Evolutionary conservation across 2,329 filamentous ascomycete species (phyloP).

Genomic region (Monosporascus sp.): DNA sequence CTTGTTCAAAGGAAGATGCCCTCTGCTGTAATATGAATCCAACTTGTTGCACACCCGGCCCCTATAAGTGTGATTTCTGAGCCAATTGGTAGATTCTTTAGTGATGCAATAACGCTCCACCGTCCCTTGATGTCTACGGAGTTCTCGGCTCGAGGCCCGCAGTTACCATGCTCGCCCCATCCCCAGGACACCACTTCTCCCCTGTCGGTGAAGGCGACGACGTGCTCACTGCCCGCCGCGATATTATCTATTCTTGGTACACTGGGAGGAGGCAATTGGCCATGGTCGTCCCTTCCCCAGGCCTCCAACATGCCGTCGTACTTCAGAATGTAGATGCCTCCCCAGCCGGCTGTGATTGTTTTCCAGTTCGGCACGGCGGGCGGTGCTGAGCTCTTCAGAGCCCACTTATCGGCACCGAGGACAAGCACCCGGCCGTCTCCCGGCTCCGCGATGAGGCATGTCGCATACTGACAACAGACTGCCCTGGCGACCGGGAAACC

Average conservation of each 20-base stretch:
- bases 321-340: constrained; percentile 67
- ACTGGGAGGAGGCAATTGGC: constrained; percentile 64
- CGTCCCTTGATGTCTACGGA: constrained; percentile 57
- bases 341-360: constrained; percentile 75
- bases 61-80: constrained; percentile 58
- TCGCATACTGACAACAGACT: constrained; percentile 82
- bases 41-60: constrained; percentile 89
- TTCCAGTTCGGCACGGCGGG: constrained; percentile 51
- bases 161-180: constrained; percentile 98
- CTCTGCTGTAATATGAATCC: constrained; percentile 51
- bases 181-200: constrained; percentile 79
- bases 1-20: constrained; percentile 25
- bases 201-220: constrained; percentile 61
- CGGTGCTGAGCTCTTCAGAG: constrained; percentile 55
- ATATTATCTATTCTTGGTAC: constrained; percentile 58
- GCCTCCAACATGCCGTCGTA: constrained; percentile 55
- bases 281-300: constrained; percentile 84
- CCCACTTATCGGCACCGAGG: constrained; percentile 73
- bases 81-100: constrained; percentile 45
- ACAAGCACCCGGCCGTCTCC: constrained; percentile 56
- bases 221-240: constrained; percentile 87
- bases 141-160: constrained; percentile 63
- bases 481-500: constrained; percentile 61
- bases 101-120: constrained; percentile 62
- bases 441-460: constrained; percentile 59